phyloP scores from a whole-genome alignment of 441 rosid genomes.

The Gossypium davidsonii region DNA sequence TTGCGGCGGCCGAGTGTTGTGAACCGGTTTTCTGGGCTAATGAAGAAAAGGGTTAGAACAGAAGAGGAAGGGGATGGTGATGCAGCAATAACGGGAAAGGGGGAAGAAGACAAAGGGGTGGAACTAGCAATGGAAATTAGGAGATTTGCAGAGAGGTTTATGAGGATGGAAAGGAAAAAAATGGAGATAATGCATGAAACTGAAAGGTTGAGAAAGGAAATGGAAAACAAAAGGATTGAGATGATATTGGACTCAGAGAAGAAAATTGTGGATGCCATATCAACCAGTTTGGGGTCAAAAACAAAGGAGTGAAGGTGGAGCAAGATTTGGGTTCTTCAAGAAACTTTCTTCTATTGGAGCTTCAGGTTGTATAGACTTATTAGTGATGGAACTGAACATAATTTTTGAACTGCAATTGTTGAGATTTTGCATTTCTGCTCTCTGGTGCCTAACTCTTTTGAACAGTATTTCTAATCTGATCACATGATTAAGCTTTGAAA shows the following conservation, averaged over 20 bases:
- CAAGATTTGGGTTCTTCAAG: neutral
- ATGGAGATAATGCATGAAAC: constrained; percentile 44
- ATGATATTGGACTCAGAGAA: constrained; percentile 39
- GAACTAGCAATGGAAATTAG: constrained; percentile 40
- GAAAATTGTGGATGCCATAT: constrained; percentile 39
- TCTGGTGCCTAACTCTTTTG: neutral
- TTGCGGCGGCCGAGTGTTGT: constrained; percentile 43
- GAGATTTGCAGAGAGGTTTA: constrained; percentile 34
- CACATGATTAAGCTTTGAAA: neutral
- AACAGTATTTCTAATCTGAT: neutral
- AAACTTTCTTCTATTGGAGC: neutral
- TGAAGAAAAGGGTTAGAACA: constrained; percentile 26
- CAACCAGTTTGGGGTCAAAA: constrained; percentile 15
- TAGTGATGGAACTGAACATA: neutral
- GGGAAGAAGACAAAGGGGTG: constrained; percentile 22
- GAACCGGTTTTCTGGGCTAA: constrained; percentile 38
- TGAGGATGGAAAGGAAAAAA: constrained; percentile 41
- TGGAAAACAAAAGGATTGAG: constrained; percentile 38
- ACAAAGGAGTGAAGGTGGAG: neutral
- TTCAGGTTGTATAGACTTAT: neutral
- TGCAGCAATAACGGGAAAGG: constrained; percentile 4
- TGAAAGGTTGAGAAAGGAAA: constrained; percentile 32
- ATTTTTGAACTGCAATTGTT: neutral
- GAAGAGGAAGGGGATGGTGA: constrained; percentile 14
- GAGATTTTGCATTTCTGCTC: neutral